Conservation (phyloP, 495 filamentous ascomycete species). For the Neurospora terricola region DNA sequence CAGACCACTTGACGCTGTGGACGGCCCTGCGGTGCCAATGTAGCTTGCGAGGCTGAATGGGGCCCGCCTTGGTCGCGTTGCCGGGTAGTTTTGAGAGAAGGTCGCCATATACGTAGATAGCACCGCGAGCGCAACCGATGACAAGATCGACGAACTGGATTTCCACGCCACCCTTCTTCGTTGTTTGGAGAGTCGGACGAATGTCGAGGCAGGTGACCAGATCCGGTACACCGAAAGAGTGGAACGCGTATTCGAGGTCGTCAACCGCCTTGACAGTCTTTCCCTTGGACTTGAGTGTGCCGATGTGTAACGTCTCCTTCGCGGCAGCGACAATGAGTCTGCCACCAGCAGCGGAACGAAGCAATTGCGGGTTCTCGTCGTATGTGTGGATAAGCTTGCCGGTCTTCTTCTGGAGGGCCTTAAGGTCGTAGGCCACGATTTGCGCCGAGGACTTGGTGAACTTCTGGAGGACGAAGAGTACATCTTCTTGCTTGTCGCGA, state of each 20-base stretch:
- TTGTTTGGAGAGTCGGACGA: conserved; percentile 16
- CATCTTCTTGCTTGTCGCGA: conserved; percentile 25
- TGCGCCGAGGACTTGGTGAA: conserved; percentile 18
- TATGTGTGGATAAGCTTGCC: conserved; percentile 24
- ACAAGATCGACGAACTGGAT: conserved; percentile 52
- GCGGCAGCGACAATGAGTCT: conserved; percentile 30
- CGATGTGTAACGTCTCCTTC: conserved; percentile 27
- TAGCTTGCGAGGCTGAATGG: conserved; percentile 44
- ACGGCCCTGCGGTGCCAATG: conserved; percentile 91
- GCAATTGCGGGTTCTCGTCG: conserved; percentile 20
- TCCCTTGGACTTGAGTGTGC: conserved; percentile 17
- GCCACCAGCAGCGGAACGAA: conserved; percentile 20
- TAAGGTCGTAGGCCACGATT: conserved; percentile 32
- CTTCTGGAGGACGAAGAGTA: conserved; percentile 33
- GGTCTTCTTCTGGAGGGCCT: conserved; percentile 7
- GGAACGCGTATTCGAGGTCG: conserved; percentile 38
- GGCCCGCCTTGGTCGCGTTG: conserved; percentile 22
- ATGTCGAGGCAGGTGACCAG: conserved; percentile 49
- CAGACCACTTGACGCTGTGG: conserved; percentile 73
- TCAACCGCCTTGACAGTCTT: conserved; percentile 13
- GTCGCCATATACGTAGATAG: conserved; percentile 70
- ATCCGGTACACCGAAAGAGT: conserved; percentile 41
- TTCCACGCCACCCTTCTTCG: conserved; percentile 25
- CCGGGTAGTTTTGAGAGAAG: conserved; percentile 45
- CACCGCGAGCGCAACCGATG: conserved; percentile 63